phyloP scores from a whole-genome alignment of 2,329 filamentous ascomycete genomes.

The Apiospora sp. region DNA sequence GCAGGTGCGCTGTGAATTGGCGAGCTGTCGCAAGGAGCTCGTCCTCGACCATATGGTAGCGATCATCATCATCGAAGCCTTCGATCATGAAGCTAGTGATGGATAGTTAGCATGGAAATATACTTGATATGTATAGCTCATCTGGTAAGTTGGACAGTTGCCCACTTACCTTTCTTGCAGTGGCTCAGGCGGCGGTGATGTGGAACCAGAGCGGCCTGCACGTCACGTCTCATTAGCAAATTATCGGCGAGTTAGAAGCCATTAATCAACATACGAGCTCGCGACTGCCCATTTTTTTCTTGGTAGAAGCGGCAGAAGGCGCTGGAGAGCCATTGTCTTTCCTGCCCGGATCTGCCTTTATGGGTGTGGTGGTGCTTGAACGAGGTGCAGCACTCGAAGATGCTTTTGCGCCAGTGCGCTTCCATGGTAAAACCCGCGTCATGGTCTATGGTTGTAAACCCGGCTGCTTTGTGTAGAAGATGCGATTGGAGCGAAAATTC shows the following conservation, averaged over 20 bases:
- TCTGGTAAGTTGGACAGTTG: background rate
- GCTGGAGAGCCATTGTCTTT: slow-evolving; percentile 21
- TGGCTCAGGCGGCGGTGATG: slow-evolving; percentile 60
- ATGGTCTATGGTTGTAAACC: slow-evolving; percentile 42
- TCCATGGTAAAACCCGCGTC: slow-evolving; percentile 62
- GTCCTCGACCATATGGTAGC: slow-evolving; percentile 85
- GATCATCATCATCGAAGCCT: slow-evolving; percentile 72
- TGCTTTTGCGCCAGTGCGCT: slow-evolving; percentile 35
- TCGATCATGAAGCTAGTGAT: slow-evolving; percentile 66
- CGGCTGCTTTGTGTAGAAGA: background rate
- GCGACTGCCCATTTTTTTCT: background rate
- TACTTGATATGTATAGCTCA: background rate
- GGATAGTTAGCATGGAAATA: slow-evolving; percentile 26
- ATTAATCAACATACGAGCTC: background rate
- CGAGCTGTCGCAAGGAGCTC: slow-evolving; percentile 75
- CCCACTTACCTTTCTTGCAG: slow-evolving; percentile 53
- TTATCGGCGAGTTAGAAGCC: no score
- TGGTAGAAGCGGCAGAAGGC: background rate
- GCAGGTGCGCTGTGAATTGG: slow-evolving; percentile 76
- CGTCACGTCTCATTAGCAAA: background rate
- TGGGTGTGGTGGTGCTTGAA: background rate
- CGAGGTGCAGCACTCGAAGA: background rate
- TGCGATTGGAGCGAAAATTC: background rate
- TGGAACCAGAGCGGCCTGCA: slow-evolving; percentile 52
- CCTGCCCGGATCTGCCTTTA: background rate